These are phyloP conservation scores for Coemansia sp. DNA, from an alignment of 192 early-diverging fungal species.

Conservation along the genomic window DNA sequence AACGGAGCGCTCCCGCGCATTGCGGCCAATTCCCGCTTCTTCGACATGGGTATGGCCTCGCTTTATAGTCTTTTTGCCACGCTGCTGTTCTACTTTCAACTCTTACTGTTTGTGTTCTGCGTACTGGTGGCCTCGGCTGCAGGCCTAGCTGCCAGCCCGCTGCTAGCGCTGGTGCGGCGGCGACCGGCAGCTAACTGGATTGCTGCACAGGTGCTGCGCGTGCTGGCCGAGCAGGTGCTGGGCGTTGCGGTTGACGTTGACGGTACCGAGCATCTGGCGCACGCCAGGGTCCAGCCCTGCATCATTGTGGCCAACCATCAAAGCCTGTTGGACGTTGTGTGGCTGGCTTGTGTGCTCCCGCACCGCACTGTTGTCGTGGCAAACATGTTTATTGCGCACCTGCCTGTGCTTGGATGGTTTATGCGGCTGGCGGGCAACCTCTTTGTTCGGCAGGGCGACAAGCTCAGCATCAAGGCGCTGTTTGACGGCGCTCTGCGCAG, in stretches of 20 bases:
- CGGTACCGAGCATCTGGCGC: slow-evolving; percentile 58
- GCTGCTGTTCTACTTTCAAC: slow-evolving; percentile 37
- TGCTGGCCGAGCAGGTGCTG: slow-evolving; percentile 55
- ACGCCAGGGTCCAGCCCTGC: slow-evolving; percentile 56
- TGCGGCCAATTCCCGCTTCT: background rate
- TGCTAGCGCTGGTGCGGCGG: slow-evolving; percentile 31
- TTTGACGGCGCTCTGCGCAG: slow-evolving; percentile 72
- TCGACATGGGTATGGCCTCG: slow-evolving; percentile 18
- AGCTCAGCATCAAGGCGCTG: slow-evolving; percentile 70
- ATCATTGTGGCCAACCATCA: slow-evolving; percentile 88
- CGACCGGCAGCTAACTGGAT: slow-evolving; percentile 58
- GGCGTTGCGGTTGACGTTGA: slow-evolving; percentile 64
- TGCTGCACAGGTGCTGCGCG: slow-evolving; percentile 59
- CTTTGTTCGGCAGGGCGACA: slow-evolving; percentile 86
- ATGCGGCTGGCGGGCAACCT: slow-evolving; percentile 80
- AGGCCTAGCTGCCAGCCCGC: slow-evolving; percentile 31
- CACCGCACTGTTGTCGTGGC: slow-evolving; percentile 66
- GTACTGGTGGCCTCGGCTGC: slow-evolving; percentile 29
- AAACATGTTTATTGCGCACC: slow-evolving; percentile 67
- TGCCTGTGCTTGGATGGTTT: slow-evolving; percentile 75
- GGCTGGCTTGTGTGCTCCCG: slow-evolving; percentile 67
- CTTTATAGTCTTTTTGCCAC: slow-evolving; percentile 15
- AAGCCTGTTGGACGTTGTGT: slow-evolving; percentile 71
- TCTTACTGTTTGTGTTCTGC: slow-evolving; percentile 40
- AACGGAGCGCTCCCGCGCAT: background rate